Evolutionary conservation across 2,329 filamentous ascomycete species (phyloP).

Genomic region (Neophaeococcomyces mojaviensis): DNA sequence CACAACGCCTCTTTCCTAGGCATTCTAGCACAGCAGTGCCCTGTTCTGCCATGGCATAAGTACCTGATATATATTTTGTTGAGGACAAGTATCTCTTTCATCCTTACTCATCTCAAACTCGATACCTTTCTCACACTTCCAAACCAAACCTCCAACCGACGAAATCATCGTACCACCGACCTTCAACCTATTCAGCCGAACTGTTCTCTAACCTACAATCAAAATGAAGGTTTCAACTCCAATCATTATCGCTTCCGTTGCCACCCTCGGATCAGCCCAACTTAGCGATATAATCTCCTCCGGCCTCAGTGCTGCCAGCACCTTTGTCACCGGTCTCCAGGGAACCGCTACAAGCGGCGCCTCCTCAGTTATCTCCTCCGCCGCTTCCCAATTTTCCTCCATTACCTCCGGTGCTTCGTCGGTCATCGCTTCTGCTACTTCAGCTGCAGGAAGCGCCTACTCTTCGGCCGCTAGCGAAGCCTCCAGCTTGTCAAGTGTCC

Average conservation of each 20-base stretch:
- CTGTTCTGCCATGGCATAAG: too few species aligned
- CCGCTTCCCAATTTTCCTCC: background rate
- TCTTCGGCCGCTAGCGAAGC: background rate
- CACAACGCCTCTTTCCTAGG: too few species aligned
- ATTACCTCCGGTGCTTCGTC: background rate
- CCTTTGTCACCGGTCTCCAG: background rate
- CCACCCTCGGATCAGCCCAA: constrained; percentile 1
- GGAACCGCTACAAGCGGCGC: background rate
- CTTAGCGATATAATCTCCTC: background rate
- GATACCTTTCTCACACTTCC: background rate
- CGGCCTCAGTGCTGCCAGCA: background rate
- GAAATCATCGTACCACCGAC: background rate
- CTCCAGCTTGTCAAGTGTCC: background rate
- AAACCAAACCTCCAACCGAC: background rate
- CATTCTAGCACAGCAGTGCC: too few species aligned
- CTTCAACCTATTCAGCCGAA: background rate
- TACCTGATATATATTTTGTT: too few species aligned
- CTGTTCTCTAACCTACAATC: background rate
- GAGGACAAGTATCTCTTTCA: too few species aligned
- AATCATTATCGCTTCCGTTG: constrained; percentile 2
- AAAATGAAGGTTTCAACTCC: constrained; percentile 7
- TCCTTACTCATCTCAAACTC: too few species aligned
- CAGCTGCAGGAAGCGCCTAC: background rate
- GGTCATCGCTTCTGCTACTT: background rate
- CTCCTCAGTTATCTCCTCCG: background rate